Evolutionary conservation across 2,329 filamentous ascomycete species (phyloP).

Genomic region (Lithohypha guttulata): DNA sequence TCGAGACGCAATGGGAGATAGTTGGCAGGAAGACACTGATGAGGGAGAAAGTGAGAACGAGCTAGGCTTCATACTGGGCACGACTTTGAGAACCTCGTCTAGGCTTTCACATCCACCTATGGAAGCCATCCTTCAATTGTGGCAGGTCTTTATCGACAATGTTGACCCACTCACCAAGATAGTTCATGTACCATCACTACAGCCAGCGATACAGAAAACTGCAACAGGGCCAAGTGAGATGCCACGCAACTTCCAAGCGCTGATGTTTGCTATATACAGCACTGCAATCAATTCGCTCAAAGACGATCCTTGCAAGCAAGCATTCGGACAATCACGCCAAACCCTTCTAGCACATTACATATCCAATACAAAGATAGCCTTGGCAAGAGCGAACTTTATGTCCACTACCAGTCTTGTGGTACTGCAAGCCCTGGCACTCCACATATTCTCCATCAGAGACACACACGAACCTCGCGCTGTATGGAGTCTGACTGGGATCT

Average conservation of each 20-base stretch:
- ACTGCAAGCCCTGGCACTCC: conserved; percentile 49
- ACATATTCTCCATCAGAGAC: conserved; percentile 46
- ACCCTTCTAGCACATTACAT: conserved; percentile 20
- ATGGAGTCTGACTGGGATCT: conserved; percentile 51
- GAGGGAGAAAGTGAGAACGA: conserved; percentile 21
- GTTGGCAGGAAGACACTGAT: conserved; percentile 18
- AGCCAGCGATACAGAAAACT: conserved; percentile 22
- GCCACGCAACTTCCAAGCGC: conserved; percentile 22
- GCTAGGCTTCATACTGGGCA: conserved; percentile 21
- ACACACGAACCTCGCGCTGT: conserved; percentile 49
- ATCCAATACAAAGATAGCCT: conserved; percentile 18
- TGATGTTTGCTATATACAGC: conserved; percentile 28
- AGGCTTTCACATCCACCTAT: conserved; percentile 15
- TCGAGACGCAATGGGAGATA: conserved; percentile 11
- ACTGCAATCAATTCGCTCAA: conserved; percentile 25
- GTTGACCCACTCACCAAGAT: conserved; percentile 24
- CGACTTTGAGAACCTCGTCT: background rate
- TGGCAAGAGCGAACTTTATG: conserved; percentile 18
- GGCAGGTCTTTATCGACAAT: conserved; percentile 22
- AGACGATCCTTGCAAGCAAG: conserved; percentile 20
- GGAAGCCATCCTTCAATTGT: conserved; percentile 20
- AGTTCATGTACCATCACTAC: conserved; percentile 22
- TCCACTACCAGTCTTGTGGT: conserved; percentile 40
- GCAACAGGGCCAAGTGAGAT: conserved; percentile 15
- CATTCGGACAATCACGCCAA: conserved; percentile 19